Conservation (phyloP, 345 rosid species). For the Populus simonii region DNA sequence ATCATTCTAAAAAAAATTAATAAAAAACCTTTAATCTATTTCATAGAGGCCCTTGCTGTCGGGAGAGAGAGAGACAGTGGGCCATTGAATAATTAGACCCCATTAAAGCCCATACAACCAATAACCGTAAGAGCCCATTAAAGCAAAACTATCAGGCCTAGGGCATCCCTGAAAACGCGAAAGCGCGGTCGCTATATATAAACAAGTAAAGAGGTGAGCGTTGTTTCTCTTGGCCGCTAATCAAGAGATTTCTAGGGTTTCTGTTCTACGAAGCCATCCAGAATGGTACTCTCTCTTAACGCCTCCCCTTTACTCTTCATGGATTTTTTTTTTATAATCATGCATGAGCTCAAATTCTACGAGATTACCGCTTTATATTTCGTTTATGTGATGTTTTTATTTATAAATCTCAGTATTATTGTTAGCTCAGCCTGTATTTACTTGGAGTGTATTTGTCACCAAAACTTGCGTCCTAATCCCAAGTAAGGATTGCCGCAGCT, state of each 20-base stretch:
- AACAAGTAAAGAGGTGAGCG: not conserved
- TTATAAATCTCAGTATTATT: too few species aligned
- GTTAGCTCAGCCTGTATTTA: not conserved
- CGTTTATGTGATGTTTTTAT: not conserved
- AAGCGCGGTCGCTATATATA: not conserved
- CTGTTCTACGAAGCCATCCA: not conserved
- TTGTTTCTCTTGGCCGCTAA: not conserved
- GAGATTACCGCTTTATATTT: not conserved
- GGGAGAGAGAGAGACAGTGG: not conserved
- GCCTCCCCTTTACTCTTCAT: not conserved
- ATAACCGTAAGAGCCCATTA: not conserved
- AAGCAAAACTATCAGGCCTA: not conserved
- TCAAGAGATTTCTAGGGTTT: slow-evolving; percentile 4
- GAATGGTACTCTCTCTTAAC: slow-evolving; percentile 16
- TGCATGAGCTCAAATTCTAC: not conserved
- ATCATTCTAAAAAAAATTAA: too few species aligned
- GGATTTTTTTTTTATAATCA: not conserved
- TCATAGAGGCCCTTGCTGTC: too few species aligned
- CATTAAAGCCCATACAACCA: not conserved
- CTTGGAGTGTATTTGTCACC: not conserved
- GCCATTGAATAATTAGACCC: not conserved
- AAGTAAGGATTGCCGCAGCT: too few species aligned
- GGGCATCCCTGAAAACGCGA: not conserved
- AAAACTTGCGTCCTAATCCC: too few species aligned
- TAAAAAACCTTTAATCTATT: too few species aligned